A percentile compares a stretch with the other conserved stretches of the same genome.
These are phyloP conservation scores for Tolypocladium tropicale DNA, from an alignment of 2,329 filamentous ascomycete genomes.

Conservation along the genomic window DNA sequence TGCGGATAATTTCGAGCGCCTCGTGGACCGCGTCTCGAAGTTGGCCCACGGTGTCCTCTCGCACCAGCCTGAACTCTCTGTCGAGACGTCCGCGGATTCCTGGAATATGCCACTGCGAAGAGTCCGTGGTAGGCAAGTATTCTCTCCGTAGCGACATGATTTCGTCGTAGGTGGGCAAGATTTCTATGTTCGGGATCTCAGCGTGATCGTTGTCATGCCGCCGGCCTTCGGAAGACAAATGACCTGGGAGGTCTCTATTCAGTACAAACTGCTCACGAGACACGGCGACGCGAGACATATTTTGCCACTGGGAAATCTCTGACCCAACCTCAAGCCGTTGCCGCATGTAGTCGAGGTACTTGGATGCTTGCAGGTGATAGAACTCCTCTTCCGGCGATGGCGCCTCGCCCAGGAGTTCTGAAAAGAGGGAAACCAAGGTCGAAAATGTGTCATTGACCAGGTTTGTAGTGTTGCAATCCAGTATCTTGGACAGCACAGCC, in stretches of 20 bases:
- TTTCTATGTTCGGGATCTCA: constrained; percentile 33
- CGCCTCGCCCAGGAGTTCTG: constrained; percentile 7
- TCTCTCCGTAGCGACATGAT: constrained; percentile 30
- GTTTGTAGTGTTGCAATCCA: constrained; percentile 26
- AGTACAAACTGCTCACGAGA: constrained; percentile 18
- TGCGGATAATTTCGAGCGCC: constrained; percentile 23
- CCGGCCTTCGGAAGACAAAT: constrained; percentile 17
- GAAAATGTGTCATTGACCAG: constrained; percentile 15
- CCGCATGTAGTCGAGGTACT: constrained; percentile 19
- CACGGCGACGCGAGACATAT: constrained; percentile 5
- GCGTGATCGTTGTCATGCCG: constrained; percentile 41
- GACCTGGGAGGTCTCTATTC: constrained; percentile 21
- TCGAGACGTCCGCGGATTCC: constrained; percentile 40
- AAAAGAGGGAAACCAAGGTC: constrained; percentile 10
- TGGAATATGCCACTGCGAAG: constrained; percentile 20
- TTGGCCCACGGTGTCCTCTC: constrained; percentile 45
- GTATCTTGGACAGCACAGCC: constrained; percentile 19
- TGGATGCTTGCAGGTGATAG: constrained; percentile 16
- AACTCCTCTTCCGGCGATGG: constrained; percentile 11
- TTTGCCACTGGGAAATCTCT: constrained; percentile 4
- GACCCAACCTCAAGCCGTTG: constrained; percentile 19
- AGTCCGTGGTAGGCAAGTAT: constrained; percentile 31
- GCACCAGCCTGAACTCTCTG: constrained; percentile 43
- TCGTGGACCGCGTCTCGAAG: constrained; percentile 36
- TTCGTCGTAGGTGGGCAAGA: constrained; percentile 38